Evolutionary conservation across 495 filamentous ascomycete species (phyloP).

Genomic region (Xylaria cubensis): DNA sequence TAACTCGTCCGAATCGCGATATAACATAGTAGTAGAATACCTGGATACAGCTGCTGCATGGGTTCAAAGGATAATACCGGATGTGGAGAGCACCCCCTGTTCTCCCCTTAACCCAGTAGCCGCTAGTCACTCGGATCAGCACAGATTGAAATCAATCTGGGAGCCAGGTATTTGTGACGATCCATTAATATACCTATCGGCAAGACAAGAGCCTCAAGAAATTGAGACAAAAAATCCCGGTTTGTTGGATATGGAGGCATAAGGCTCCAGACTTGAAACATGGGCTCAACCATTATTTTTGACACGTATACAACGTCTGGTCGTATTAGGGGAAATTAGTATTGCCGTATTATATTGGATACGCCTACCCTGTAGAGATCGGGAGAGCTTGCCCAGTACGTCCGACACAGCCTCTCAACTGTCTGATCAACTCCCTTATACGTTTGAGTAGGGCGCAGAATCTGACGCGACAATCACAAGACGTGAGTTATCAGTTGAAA

Average conservation of each 20-base stretch:
- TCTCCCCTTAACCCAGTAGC: constrained; percentile 18
- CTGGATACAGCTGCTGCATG: too few relatives aligned
- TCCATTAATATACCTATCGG: not conserved
- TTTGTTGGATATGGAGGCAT: not conserved
- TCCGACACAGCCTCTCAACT: not conserved
- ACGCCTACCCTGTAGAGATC: not conserved
- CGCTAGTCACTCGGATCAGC: constrained; percentile 12
- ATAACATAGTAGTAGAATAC: too few relatives aligned
- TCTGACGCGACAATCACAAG: not conserved
- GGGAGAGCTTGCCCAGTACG: not conserved
- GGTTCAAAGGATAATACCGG: constrained; percentile 6
- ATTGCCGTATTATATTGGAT: too few relatives aligned
- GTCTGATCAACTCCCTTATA: not conserved
- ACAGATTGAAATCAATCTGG: not conserved
- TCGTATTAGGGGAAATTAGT: not conserved
- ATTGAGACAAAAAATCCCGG: not conserved
- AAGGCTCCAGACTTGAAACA: constrained; percentile 4
- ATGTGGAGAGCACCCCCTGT: constrained; percentile 18
- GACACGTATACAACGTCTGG: not conserved
- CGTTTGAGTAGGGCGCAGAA: not conserved
- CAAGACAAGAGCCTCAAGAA: constrained; percentile 14
- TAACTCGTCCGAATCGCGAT: not conserved
- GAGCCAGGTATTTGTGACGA: not conserved
- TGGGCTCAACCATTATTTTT: not conserved
- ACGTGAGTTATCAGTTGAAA: not conserved